Evolutionary conservation across 306 rosid genomes (phyloP).

Genomic region (Acacia confusa): DNA sequence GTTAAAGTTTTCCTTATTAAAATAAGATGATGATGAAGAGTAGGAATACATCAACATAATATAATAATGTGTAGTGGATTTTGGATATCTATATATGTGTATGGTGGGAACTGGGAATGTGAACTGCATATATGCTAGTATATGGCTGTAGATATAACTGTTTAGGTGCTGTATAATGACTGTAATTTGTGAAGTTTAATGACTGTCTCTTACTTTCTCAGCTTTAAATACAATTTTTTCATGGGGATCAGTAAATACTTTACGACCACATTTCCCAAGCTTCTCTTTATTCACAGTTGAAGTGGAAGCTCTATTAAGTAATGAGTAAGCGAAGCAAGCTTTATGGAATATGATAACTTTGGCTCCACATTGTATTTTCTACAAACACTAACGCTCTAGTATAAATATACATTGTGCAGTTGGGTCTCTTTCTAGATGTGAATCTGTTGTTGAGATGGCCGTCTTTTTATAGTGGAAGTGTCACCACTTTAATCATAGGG

Average conservation of each 20-base stretch:
- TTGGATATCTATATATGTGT: neutral
- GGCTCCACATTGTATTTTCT: neutral
- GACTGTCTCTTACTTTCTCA: neutral
- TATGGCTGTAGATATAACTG: neutral
- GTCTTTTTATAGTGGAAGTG: neutral
- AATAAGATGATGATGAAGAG: neutral
- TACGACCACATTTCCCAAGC: neutral
- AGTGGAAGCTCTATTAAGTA: neutral
- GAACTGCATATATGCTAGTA: neutral
- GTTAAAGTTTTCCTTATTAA: neutral
- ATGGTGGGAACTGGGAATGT: neutral
- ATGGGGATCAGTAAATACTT: neutral
- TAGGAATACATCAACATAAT: neutral
- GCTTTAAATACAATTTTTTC: neutral
- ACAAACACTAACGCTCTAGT: neutral
- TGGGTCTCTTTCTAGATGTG: neutral
- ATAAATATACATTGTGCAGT: neutral
- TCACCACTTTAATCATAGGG: neutral
- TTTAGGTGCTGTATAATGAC: neutral
- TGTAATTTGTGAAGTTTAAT: neutral
- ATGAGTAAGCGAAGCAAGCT: neutral
- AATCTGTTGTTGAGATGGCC: neutral
- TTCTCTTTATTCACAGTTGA: neutral
- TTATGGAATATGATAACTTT: constrained; percentile 12
- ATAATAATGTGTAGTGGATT: neutral